Percentiles rank a stretch among this genome's conserved stretches.
Conservation (phyloP, 257 asterid species). For the Forsythia suspensa region DNA sequence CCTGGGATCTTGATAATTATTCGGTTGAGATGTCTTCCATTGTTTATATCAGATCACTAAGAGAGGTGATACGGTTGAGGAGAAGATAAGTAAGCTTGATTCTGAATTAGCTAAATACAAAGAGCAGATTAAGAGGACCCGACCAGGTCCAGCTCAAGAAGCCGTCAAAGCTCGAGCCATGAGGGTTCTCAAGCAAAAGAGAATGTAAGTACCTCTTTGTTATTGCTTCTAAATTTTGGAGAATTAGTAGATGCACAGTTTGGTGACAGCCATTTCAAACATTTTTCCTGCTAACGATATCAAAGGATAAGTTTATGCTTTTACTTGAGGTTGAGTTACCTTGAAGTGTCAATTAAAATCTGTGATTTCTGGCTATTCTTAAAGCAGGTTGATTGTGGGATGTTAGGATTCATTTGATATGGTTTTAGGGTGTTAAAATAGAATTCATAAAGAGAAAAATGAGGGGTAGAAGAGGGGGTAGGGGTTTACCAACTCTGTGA, state of each 20-base stretch:
- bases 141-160: slow-evolving; percentile 99
- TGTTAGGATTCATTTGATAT: slow-evolving; percentile 1
- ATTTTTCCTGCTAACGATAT: slow-evolving; percentile 6
- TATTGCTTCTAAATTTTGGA: not conserved
- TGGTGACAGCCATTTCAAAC: not conserved
- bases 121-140: slow-evolving; percentile 89
- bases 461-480: not conserved
- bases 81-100: slow-evolving; percentile 84
- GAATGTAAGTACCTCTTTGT: slow-evolving; percentile 54
- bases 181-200: slow-evolving; percentile 96
- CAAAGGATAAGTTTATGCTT: not conserved
- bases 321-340: not conserved
- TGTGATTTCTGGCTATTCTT: not conserved
- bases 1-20: slow-evolving; percentile 3
- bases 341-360: not conserved
- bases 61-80: slow-evolving; percentile 92
- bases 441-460: not conserved
- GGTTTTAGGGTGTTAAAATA: not conserved
- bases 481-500: not conserved
- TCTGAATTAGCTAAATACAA: slow-evolving; percentile 70
- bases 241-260: not conserved
- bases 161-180: slow-evolving; percentile 97
- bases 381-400: not conserved
- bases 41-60: slow-evolving; percentile 62
- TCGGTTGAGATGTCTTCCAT: slow-evolving; percentile 3